Evolutionary conservation across 345 rosid genomes (phyloP).

Genomic region (Erysimum cheiranthoides): DNA sequence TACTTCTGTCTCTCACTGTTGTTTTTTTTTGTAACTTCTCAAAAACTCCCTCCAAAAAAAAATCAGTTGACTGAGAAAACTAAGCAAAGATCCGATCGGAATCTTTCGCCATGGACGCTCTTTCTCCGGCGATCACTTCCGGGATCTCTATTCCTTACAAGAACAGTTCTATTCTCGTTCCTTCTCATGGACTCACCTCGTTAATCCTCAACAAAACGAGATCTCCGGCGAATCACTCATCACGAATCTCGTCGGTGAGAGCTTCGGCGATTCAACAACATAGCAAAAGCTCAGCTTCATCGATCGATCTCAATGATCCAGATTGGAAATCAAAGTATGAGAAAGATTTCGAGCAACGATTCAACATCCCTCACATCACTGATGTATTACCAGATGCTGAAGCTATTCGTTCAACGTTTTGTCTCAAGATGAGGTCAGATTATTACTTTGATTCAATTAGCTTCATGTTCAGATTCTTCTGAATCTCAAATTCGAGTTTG

Average conservation of each 20-base stretch:
- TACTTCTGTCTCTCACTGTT: not conserved
- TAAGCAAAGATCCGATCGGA: conserved; percentile 34
- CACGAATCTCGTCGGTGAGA: conserved; percentile 19
- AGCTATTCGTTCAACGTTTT: conserved; percentile 83
- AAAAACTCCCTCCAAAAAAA: conserved; percentile 33
- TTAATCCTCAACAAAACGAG: conserved; percentile 32
- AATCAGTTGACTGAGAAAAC: conserved; percentile 19
- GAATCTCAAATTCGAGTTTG: not conserved
- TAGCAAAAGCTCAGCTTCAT: not conserved
- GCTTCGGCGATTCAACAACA: conserved; percentile 30
- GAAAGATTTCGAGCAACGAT: conserved; percentile 72
- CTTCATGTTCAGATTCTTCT: not conserved
- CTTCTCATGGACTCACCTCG: conserved; percentile 42
- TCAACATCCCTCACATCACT: conserved; percentile 79
- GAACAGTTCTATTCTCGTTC: not conserved
- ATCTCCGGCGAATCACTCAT: conserved; percentile 36
- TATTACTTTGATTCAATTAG: not conserved
- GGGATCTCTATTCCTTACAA: conserved; percentile 18
- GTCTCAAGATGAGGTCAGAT: conserved; percentile 81
- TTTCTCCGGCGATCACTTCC: conserved; percentile 37
- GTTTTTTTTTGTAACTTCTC: conserved; percentile 1
- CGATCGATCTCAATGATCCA: conserved; percentile 75
- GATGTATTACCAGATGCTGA: conserved; percentile 69
- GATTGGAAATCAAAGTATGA: conserved; percentile 77
- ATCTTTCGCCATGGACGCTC: conserved; percentile 52